phyloP scores from a whole-genome alignment of 2,329 filamentous ascomycete genomes.

The Exophiala xenobiotica region DNA sequence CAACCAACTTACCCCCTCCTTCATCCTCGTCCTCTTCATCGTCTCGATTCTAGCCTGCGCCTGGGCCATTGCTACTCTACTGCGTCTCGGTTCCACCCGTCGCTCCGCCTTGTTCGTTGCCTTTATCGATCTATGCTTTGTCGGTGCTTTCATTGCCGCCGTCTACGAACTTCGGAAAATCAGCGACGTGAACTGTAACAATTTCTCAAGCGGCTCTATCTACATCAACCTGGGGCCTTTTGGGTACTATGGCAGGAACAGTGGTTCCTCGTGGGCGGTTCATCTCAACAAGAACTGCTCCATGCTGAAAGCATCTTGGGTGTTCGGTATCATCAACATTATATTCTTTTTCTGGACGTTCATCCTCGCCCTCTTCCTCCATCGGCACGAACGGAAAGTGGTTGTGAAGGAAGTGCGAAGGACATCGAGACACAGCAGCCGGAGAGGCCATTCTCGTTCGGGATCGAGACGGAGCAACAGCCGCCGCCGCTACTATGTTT shows the following conservation, averaged over 20 bases:
- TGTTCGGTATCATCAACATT: constrained; percentile 83
- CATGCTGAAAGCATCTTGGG: constrained; percentile 89
- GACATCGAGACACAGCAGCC: constrained; percentile 32
- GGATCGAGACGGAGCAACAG: constrained; percentile 31
- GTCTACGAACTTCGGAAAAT: constrained; percentile 60
- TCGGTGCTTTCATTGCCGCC: constrained; percentile 62
- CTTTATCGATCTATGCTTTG: constrained; percentile 61
- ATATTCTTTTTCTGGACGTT: constrained; percentile 78
- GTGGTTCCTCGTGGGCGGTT: constrained; percentile 50
- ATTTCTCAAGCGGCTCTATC: constrained; percentile 55
- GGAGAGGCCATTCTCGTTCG: constrained; percentile 32
- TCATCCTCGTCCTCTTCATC: constrained; percentile 65
- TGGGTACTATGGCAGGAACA: constrained; percentile 51
- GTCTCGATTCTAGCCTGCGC: constrained; percentile 60
- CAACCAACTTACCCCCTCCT: constrained; percentile 59
- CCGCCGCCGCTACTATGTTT: constrained; percentile 30
- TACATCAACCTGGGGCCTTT: constrained; percentile 63
- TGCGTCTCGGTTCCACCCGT: constrained; percentile 59
- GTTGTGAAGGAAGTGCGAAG: constrained; percentile 42
- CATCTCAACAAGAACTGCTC: constrained; percentile 73
- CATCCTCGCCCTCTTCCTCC: constrained; percentile 60
- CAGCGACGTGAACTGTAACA: constrained; percentile 64
- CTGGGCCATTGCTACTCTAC: constrained; percentile 61
- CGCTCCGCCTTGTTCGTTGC: constrained; percentile 61
- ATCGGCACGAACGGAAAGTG: constrained; percentile 34